Percentiles rank a stretch among this genome's conserved stretches.
Conservation (phyloP, 306 rosid species). For the Casuarina equisetifolia region DNA sequence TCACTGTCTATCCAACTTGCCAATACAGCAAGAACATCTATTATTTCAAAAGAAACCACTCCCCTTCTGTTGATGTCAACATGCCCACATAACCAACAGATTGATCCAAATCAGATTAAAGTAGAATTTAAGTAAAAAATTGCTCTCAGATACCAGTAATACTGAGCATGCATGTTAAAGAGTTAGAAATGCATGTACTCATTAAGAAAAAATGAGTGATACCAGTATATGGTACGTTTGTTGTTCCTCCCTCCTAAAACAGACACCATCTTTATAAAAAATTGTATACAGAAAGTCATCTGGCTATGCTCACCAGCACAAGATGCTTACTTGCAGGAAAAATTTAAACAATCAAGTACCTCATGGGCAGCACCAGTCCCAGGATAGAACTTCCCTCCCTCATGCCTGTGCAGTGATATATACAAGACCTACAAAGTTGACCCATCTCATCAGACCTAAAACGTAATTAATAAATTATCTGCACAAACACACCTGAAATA, state of each 20-base stretch:
- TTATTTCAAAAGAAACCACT: background rate
- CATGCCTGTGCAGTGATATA: conserved; percentile 92
- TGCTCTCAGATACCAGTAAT: background rate
- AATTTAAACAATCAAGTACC: conserved; percentile 53
- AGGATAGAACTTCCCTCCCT: conserved; percentile 88
- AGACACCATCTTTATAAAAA: conserved; percentile 11
- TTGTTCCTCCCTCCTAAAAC: conserved; percentile 6
- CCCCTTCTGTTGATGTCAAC: background rate
- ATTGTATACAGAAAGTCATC: conserved; percentile 41
- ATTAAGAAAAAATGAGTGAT: conserved; percentile 1
- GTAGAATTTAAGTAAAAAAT: conserved; percentile 2
- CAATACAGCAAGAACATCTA: background rate
- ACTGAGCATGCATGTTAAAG: background rate
- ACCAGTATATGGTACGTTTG: conserved; percentile 2
- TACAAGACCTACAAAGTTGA: conserved; percentile 68
- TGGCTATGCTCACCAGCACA: conserved; percentile 52
- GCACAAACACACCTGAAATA: background rate
- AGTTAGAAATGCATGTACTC: background rate
- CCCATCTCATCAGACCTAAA: conserved; percentile 31
- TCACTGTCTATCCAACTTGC: background rate
- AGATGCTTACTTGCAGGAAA: conserved; percentile 42
- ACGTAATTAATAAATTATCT: conserved; percentile 1
- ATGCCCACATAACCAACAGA: background rate
- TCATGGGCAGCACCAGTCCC: conserved; percentile 97
- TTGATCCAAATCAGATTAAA: background rate